phyloP scores from a whole-genome alignment of 176 grass and related monocot genomes.

The Calamus simplicifolius region DNA sequence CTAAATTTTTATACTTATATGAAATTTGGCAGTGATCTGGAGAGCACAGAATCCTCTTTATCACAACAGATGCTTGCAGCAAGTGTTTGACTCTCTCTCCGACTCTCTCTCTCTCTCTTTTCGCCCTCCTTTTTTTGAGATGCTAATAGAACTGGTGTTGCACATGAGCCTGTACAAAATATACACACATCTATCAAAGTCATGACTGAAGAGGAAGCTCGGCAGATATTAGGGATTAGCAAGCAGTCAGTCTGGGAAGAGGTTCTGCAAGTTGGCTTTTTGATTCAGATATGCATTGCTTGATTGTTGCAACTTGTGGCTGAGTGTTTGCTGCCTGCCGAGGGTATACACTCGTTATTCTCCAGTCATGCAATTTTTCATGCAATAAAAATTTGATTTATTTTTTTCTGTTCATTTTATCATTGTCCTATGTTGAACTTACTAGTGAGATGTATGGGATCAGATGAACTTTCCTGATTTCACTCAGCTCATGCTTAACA shows the following conservation, averaged over 20 bases:
- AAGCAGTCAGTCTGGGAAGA: slow-evolving; percentile 74
- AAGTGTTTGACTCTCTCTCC: not conserved
- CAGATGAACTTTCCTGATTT: too few species aligned
- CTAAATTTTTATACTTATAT: too few species aligned
- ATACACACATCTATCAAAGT: slow-evolving; percentile 58
- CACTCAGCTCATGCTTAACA: too few species aligned
- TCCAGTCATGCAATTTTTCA: too few species aligned
- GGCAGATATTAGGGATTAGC: slow-evolving; percentile 59
- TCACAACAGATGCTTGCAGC: not conserved
- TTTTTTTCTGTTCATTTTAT: too few species aligned
- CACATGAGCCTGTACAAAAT: slow-evolving; percentile 68
- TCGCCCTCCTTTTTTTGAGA: slow-evolving; percentile 29
- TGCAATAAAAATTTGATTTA: too few species aligned
- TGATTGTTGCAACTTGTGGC: not conserved
- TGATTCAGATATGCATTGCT: not conserved
- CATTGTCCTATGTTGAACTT: too few species aligned
- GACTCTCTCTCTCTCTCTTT: not conserved
- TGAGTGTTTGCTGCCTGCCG: too few species aligned
- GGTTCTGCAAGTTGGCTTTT: slow-evolving; percentile 42
- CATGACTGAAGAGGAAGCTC: slow-evolving; percentile 86
- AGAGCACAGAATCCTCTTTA: not conserved
- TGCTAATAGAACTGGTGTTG: slow-evolving; percentile 76
- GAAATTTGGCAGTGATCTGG: too few species aligned
- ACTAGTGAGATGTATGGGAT: too few species aligned
- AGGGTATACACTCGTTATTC: too few species aligned